Conservation (phyloP, 192 early-diverging fungal genomes). For the Gonapodya sp. region DNA sequence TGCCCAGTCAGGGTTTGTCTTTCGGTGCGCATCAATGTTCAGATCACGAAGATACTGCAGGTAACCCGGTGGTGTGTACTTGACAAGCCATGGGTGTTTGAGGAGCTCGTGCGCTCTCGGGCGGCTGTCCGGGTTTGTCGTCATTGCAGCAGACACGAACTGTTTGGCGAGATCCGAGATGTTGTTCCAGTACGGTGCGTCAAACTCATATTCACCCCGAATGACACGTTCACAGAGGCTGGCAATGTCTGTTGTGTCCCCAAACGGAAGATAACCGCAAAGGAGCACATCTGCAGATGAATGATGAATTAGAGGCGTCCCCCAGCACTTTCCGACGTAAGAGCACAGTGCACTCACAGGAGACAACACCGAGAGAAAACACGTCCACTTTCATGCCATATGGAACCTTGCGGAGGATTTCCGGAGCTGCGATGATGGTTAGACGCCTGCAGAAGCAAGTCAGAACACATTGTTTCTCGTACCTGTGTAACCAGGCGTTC, state of each 20-base stretch:
- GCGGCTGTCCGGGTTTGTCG: constrained; percentile 41
- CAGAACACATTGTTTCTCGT: background rate
- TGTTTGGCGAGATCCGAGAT: constrained; percentile 56
- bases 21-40: background rate
- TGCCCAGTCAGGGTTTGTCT: background rate
- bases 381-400: constrained; percentile 4
- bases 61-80: background rate
- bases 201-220: constrained; percentile 64
- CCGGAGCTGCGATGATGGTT: constrained; percentile 6
- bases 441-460: background rate
- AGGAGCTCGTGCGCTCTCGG: constrained; percentile 19
- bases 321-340: background rate
- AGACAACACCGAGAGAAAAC: background rate
- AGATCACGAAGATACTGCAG: background rate
- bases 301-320: background rate
- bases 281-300: background rate
- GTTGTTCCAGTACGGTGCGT: constrained; percentile 70
- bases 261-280: background rate
- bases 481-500: constrained; percentile 15
- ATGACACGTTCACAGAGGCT: constrained; percentile 38
- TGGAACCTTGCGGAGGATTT: background rate
- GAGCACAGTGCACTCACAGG: background rate
- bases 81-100: background rate
- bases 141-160: constrained; percentile 40
- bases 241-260: background rate